Base-by-base conservation (phyloP, 352 stramenopile genomes). In the Globisporangium irregulare region DNA sequence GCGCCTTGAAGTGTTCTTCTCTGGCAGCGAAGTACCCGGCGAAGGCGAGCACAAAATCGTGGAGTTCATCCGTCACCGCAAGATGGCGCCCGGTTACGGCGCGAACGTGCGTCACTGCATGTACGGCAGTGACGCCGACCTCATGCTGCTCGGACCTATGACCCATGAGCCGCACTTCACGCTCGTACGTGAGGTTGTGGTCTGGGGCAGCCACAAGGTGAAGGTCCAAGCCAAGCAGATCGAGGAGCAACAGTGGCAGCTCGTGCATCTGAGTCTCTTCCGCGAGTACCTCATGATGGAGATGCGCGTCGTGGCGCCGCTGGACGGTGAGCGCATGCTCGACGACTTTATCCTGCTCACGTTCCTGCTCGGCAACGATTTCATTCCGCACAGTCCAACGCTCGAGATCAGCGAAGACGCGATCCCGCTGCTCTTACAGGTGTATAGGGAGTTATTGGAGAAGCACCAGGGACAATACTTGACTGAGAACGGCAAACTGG, bases 341-440 rank as follows among this genome's bases (percentile, higher is more conserved):
- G 98, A 99, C 79, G 98, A 99, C 75, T 99, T 99, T 76, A 98
- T 99, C 9, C 92, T 99, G 71, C 87, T 99, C 62, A 99, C 97
- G n/a, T 99, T 99, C 76, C 82, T 99, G 50, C 90, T 99, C 3
- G 98, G 98, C 46, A 99, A 99, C 82, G 98, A 99, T 73, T 99
- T 99, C 66, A 95, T 99, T 64, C 98, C 98, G 18, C 98, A 99
- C 73, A 95, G 98, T 69, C 98, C 97, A 53, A 98, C 96, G 53
- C 80, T 99, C 9, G 97, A 99, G 81, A 99, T 99, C 77, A 93
- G 90, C 41, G 97, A 99, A 77, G 94, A 98, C 27, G 97, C 97
- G 0, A 99, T 99, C 66, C 96, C 98, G 41, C 74, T 98, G 50
- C 74, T 99, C 9, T 75, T 91, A 68, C 75, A 91, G 69, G 66